phyloP scores from a whole-genome alignment of 371 early-diverging fungal species.

The Zopfochytrium polystomum region DNA sequence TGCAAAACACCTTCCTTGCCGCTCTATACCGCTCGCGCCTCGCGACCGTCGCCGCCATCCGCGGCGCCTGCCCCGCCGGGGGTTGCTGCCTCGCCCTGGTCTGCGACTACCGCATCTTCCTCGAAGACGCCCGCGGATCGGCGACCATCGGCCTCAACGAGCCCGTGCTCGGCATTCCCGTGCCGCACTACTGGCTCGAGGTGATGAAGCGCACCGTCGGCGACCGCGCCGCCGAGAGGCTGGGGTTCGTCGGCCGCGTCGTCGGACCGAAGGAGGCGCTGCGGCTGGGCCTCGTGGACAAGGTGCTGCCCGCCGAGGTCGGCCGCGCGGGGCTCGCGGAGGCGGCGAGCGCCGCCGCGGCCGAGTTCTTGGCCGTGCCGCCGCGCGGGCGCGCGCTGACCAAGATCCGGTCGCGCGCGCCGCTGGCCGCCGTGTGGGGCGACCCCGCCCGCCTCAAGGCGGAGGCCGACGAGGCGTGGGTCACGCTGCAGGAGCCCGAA shows the following conservation, averaged over 20 bases:
- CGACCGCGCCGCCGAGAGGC: conserved; percentile 37
- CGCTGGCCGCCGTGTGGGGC: too few species aligned
- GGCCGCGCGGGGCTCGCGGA: too few species aligned
- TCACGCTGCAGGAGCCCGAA: too few species aligned
- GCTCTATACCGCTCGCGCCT: conserved; percentile 25
- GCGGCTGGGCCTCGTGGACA: conserved; percentile 46
- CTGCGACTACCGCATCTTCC: conserved; percentile 40
- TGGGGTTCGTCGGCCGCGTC: conserved; percentile 37
- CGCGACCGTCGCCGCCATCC: conserved; percentile 37
- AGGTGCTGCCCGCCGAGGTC: conserved; percentile 29
- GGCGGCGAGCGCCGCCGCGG: conserved; percentile 23
- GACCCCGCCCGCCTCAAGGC: too few species aligned
- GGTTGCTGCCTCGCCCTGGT: conserved; percentile 38
- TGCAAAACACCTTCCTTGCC: conserved; percentile 38
- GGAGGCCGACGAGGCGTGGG: too few species aligned
- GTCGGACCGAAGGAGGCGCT: conserved; percentile 36
- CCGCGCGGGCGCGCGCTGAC: conserved; percentile 31
- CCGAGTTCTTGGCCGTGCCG: conserved; percentile 28
- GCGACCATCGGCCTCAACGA: conserved; percentile 39
- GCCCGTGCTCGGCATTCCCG: conserved; percentile 49
- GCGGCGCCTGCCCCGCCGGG: conserved; percentile 46
- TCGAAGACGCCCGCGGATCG: conserved; percentile 11
- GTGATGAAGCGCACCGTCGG: conserved; percentile 40
- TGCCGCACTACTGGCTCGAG: conserved; percentile 47
- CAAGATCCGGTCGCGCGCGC: too few species aligned